Percentiles rank a stretch among this genome's conserved stretches.
These are phyloP conservation scores for Selenicereus undatus DNA, from an alignment of 148 eudicot species.

Conservation along the genomic window DNA sequence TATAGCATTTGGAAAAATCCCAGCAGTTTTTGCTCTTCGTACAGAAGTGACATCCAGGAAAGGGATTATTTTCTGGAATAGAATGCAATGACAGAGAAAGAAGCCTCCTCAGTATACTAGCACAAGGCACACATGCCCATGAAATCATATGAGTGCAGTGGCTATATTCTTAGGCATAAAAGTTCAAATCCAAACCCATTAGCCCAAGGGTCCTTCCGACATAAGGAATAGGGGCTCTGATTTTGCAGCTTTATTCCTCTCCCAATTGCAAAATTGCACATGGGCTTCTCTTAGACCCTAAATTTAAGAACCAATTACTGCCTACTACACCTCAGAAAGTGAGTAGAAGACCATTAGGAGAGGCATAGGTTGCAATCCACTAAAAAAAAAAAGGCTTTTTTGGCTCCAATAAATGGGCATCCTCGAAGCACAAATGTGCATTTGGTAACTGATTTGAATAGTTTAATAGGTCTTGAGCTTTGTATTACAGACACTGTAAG, in stretches of 20 bases:
- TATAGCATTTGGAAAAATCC: slow-evolving; percentile 93
- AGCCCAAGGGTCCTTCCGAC: too few species aligned
- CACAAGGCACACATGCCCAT: neutral
- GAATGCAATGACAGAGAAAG: slow-evolving; percentile 14
- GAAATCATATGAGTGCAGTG: neutral
- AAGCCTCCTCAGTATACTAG: slow-evolving; percentile 10
- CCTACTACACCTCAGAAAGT: too few species aligned
- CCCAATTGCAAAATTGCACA: too few species aligned
- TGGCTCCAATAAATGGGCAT: too few species aligned
- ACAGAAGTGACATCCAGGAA: slow-evolving; percentile 72
- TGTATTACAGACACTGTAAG: neutral
- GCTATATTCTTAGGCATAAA: neutral
- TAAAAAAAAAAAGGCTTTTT: too few species aligned
- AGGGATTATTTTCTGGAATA: slow-evolving; percentile 69
- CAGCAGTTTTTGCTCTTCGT: slow-evolving; percentile 92
- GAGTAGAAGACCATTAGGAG: too few species aligned
- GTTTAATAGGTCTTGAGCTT: neutral
- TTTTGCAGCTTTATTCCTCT: too few species aligned
- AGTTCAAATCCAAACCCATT: neutral
- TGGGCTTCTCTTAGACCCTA: too few species aligned
- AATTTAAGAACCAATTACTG: too few species aligned
- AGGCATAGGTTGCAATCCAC: too few species aligned
- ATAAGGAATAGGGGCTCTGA: too few species aligned
- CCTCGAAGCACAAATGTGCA: too few species aligned
- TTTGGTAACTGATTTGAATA: neutral